Conservation (phyloP, 2,329 filamentous ascomycete species). For the Plenodomus tracheiphilus region DNA sequence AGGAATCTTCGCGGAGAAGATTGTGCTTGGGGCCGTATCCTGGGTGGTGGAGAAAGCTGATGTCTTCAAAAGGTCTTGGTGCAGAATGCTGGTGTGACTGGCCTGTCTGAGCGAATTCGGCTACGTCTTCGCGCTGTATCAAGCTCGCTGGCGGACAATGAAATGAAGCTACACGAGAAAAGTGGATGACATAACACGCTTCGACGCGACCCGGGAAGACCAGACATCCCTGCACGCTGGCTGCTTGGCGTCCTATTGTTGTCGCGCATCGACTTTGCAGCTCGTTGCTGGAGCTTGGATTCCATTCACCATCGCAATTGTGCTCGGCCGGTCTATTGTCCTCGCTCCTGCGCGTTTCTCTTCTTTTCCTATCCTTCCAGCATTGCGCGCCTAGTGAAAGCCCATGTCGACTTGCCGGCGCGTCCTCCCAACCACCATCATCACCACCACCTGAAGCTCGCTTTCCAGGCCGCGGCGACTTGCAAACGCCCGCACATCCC, state of each 20-base stretch:
- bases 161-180: conserved; percentile 6
- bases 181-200: conserved; percentile 17
- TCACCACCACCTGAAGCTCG: conserved; percentile 19
- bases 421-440: conserved; percentile 30
- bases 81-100: no score
- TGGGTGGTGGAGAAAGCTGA: no score
- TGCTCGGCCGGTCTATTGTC: conserved; percentile 16
- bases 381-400: conserved; percentile 31
- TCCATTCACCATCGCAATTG: conserved; percentile 33
- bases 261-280: conserved; percentile 27
- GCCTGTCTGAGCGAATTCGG: no score
- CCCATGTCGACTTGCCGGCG: conserved; percentile 31
- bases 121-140: background rate
- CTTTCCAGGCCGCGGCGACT: conserved; percentile 26
- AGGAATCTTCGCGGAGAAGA: background rate
- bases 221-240: conserved; percentile 24
- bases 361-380: conserved; percentile 7
- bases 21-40: no score
- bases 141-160: background rate
- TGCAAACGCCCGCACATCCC: conserved; percentile 8
- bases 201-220: conserved; percentile 15
- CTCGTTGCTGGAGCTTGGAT: conserved; percentile 14
- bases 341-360: conserved; percentile 19
- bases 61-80: no score
- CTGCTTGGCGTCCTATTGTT: conserved; percentile 30